Base-by-base conservation (phyloP, 371 early-diverging fungal genomes). In the Mucor irregularis region DNA sequence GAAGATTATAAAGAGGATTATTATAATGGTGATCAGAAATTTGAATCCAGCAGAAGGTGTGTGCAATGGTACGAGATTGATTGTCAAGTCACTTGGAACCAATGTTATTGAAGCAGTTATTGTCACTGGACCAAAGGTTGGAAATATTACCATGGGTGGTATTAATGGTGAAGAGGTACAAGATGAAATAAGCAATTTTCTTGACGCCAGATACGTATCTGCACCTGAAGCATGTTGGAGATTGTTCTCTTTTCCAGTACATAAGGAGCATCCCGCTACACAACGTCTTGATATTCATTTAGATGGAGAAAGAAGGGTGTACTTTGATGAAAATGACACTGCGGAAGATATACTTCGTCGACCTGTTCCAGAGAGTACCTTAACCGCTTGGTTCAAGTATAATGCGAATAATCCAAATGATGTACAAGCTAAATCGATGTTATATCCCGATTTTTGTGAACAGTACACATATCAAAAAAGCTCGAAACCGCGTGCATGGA, bases 1-100 rank as follows among this genome's bases (percentile, higher is more conserved):
- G n/a, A n/a, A n/a, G n/a, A n/a, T n/a, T n/a, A n/a, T n/a, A n/a
- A n/a, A n/a, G n/a, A n/a, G n/a, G n/a, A n/a, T n/a, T n/a, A n/a
- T n/a, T 4, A 29, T 51, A 4, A 51, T 51, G 38, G 10, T 40
- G 1, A 1, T 51, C 2, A 21, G 51, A 29, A 52, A 52, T n/a
- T 16, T 52, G 5, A 24, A 52, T 31, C 22, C 53, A 31, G 30
- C 19, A 3, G 26, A n/a, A 11, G 63, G 65, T 7, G 44, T 70
- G 1, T 69, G 70, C 56, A 66, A 68, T 57, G 62, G 68, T 17
- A 70, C 66, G n/a, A 39, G 64, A 13, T 45, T 67, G 9, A 64
- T 66, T 35, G 50, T 49, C 10, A 35, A 56, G 14, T 46, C 28
- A 10, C 39, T 63, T 9, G 11, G 19, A 11, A 35, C 19, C 6